Conservation (phyloP, 2,329 filamentous ascomycete species). For the Cladosporium colombiae region DNA sequence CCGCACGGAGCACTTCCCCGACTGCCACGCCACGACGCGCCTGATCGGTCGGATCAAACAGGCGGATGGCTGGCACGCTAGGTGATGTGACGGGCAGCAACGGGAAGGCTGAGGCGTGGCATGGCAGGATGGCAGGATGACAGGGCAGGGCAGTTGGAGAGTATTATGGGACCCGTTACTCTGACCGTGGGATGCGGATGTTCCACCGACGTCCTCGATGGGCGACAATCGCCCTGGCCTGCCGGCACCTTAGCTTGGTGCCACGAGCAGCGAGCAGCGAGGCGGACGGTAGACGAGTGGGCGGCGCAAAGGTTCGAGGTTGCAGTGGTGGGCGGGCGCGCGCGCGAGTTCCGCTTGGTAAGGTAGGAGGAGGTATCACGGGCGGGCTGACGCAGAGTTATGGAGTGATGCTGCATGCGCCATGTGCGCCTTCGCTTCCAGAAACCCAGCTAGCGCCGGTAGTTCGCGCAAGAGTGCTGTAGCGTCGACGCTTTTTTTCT, state of each 20-base stretch:
- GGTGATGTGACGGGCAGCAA: background rate
- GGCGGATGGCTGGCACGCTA: background rate
- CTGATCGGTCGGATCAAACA: too few relatives aligned
- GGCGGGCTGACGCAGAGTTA: background rate
- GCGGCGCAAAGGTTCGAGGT: background rate
- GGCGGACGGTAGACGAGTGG: background rate
- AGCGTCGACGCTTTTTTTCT: background rate
- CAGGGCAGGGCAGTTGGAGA: too few relatives aligned
- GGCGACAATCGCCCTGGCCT: background rate
- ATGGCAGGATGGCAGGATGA: background rate
- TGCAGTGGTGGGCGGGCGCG: background rate
- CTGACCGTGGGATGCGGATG: background rate
- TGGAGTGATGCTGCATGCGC: constrained; percentile 9
- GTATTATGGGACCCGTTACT: background rate
- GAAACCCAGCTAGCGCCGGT: constrained; percentile 9
- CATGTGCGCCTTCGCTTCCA: constrained; percentile 6
- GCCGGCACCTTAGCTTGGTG: too few relatives aligned
- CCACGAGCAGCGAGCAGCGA: too few relatives aligned
- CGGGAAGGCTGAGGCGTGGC: background rate
- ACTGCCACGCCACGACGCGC: background rate
- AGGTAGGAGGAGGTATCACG: too few relatives aligned
- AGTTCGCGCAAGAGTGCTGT: background rate
- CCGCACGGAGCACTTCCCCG: background rate
- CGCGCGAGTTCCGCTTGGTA: background rate
- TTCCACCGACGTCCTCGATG: background rate